A percentile compares a stretch with the other conserved stretches of the same genome.
Evolutionary conservation across 2,329 filamentous ascomycete species (phyloP).

Genomic region (Microsporum ferrugineum): DNA sequence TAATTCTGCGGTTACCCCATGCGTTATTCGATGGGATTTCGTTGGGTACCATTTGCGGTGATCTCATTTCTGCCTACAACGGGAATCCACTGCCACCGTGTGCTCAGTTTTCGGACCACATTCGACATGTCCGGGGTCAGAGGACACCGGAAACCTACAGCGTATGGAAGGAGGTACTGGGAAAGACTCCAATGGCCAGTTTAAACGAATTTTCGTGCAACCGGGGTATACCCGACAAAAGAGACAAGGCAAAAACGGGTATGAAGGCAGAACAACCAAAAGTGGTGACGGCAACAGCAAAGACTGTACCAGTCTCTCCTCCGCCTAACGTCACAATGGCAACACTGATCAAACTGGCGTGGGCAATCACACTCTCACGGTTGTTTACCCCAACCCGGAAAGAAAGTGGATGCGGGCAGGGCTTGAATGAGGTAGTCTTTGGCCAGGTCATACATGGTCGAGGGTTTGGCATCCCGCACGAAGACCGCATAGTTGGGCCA

Average conservation of each 20-base stretch:
- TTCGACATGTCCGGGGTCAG: neutral
- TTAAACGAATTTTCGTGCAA: neutral
- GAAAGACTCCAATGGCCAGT: neutral
- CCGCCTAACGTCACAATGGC: slow-evolving; percentile 44
- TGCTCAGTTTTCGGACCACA: slow-evolving; percentile 22
- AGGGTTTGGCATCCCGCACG: slow-evolving; percentile 39
- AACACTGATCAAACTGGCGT: slow-evolving; percentile 48
- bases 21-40: slow-evolving; percentile 54
- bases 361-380: slow-evolving; percentile 41
- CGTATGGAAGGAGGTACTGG: neutral
- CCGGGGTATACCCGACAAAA: too few relatives aligned
- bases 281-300: too few relatives aligned
- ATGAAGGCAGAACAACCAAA: neutral
- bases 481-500: slow-evolving; percentile 45
- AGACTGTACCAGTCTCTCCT: slow-evolving; percentile 14
- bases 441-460: slow-evolving; percentile 51
- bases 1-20: slow-evolving; percentile 48
- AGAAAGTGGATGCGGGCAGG: slow-evolving; percentile 34
- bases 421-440: slow-evolving; percentile 31
- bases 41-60: slow-evolving; percentile 43
- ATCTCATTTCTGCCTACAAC: slow-evolving; percentile 41
- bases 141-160: neutral
- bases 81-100: slow-evolving; percentile 18
- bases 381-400: too few relatives aligned
- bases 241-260: neutral